Base-by-base conservation (phyloP, 495 filamentous ascomycete species). In the Cetradonia linearis region DNA sequence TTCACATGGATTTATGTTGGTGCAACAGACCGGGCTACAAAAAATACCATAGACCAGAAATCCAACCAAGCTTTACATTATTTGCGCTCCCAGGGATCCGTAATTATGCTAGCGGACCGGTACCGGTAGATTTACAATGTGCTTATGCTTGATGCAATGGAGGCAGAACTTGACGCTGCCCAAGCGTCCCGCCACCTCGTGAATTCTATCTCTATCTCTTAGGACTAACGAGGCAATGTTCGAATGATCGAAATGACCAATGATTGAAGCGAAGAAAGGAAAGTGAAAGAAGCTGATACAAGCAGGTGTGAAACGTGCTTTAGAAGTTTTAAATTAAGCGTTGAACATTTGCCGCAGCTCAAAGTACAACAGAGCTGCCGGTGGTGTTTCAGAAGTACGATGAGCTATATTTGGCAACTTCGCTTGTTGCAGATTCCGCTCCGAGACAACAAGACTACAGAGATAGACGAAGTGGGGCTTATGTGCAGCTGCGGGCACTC, bases 391-490 rank as follows among this genome's bases (percentile, higher is more conserved):
- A 54, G 16, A 34, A 54, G 50, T 16, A 54, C n/a, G 6, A 6
- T 54, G 30, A 0, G 30, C 50, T 54, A 54, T 54, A 34, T 54
- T 54, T 54, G 20, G 50, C 50, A 33, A 11, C 50, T 34, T 54
- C 50, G 50, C 50, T 54, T 54, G 50, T 54, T 54, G 50, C 50
- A 33, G 50, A 54, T 34, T 54, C 31, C 50, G 50, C 50, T 36
- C 13, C n/a, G 18, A 53, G 30, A 54, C 50, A 54, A 11, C 34
- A 5, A 33, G 50, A 54, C 30, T 54, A 36, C n/a, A 3, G 30
- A 54, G 31, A n/a, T n/a, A 31, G 5, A 20, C 31, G 9, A 54
- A 34, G 50, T 23, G 20, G n/a, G 31, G 33, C 20, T 54, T 11
- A 20, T 6, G 10, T 46, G 42, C 42, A 7, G 33, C 50, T 54